These are phyloP conservation scores for Parasarocladium wereldwijsianum DNA, from an alignment of 2,329 filamentous ascomycete species.

Conservation along the genomic window DNA sequence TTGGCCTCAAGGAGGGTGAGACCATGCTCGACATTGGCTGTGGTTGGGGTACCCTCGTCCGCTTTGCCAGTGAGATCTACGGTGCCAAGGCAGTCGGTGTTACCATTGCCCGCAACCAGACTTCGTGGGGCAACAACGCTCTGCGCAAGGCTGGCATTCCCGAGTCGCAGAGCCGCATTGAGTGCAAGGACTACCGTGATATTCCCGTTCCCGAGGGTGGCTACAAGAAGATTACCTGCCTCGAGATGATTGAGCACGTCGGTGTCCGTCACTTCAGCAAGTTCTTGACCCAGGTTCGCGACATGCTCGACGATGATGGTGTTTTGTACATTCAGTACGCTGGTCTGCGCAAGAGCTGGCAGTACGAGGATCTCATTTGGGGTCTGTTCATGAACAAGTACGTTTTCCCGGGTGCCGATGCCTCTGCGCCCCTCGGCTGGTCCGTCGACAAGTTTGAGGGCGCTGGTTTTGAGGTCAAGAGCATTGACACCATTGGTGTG, in stretches of 20 bases:
- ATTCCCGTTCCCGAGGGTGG: conserved; percentile 55
- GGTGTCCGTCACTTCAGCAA: conserved; percentile 74
- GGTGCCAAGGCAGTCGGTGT: conserved; percentile 76
- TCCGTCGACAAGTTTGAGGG: conserved; percentile 75
- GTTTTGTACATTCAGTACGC: conserved; percentile 93
- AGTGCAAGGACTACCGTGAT: conserved; percentile 96
- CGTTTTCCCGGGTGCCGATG: conserved; percentile 92
- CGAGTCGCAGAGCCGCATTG: conserved; percentile 78
- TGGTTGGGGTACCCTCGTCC: conserved; percentile 92
- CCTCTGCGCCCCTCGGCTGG: conserved; percentile 81
- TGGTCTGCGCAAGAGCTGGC: conserved; percentile 87
- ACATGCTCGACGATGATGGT: conserved; percentile 95
- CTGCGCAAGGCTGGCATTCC: conserved; percentile 68
- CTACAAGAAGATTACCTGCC: conserved; percentile 91
- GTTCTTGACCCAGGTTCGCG: conserved; percentile 77
- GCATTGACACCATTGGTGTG: conserved; percentile 82
- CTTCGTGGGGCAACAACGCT: conserved; percentile 87
- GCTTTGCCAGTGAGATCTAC: conserved; percentile 86
- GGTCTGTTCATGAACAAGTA: conserved; percentile 99
- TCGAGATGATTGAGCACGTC: conserved; percentile 98
- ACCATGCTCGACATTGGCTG: conserved; percentile 87
- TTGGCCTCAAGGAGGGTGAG: conserved; percentile 68
- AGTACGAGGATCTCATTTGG: conserved; percentile 97
- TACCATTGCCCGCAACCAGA: conserved; percentile 91
- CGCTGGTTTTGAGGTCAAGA: conserved; percentile 62